phyloP scores from a whole-genome alignment of 768 basidiomycete species.

The Agrocybe pediades region DNA sequence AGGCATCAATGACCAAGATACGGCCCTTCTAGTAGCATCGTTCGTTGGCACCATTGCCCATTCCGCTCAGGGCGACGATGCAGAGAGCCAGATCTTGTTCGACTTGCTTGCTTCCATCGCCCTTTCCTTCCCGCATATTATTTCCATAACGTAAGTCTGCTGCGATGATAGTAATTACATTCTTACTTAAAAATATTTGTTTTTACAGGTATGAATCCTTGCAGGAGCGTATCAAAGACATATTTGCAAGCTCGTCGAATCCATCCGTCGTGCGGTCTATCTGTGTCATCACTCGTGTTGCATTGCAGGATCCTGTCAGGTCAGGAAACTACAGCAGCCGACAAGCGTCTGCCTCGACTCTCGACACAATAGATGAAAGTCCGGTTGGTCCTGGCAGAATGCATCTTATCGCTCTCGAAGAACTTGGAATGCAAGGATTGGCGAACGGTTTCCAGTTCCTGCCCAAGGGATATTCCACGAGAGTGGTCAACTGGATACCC shows the following conservation, averaged over 20 bases:
- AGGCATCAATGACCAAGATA: conserved; percentile 60
- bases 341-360: conserved; percentile 62
- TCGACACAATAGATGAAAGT: conserved; percentile 64
- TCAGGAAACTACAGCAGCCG: conserved; percentile 29
- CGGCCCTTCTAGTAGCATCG: conserved; percentile 73
- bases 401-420: conserved; percentile 65
- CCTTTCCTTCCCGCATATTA: conserved; percentile 65
- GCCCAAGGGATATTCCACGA: conserved; percentile 56
- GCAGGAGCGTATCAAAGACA: conserved; percentile 73
- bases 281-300: conserved; percentile 75
- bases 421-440: conserved; percentile 73
- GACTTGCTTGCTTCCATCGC: conserved; percentile 74
- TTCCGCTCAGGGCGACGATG: conserved; percentile 77
- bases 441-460: conserved; percentile 75
- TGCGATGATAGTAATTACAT: not conserved
- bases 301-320: conserved; percentile 54
- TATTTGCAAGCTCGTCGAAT: conserved; percentile 72
- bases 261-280: conserved; percentile 68
- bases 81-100: conserved; percentile 82
- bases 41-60: conserved; percentile 76
- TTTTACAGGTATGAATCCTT: conserved; percentile 69
- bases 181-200: conserved; percentile 8
- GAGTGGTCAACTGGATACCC: conserved; percentile 78
- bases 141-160: conserved; percentile 60
- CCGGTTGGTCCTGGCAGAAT: conserved; percentile 48